A percentile compares a stretch with the other conserved stretches of the same genome.
These are phyloP conservation scores for Ceratocystis albifundus DNA, from an alignment of 2,329 filamentous ascomycete species.

Conservation along the genomic window DNA sequence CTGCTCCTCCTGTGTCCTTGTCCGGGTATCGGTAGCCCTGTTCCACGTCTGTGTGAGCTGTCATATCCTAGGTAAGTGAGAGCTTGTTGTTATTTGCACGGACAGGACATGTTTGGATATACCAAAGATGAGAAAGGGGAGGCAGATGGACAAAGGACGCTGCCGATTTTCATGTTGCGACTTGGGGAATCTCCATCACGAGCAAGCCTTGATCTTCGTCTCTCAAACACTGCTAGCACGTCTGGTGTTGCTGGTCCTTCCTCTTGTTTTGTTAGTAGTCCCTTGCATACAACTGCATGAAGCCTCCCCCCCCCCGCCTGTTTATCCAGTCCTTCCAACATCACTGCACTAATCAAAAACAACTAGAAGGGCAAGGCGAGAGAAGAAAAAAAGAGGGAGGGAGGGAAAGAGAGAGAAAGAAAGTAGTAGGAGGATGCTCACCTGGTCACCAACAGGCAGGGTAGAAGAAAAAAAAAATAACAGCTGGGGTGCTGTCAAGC, in stretches of 20 bases:
- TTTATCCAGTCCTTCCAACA: constrained; percentile 12
- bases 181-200: neutral
- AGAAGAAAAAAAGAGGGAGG: neutral
- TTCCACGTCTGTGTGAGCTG: constrained; percentile 10
- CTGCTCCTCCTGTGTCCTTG: neutral
- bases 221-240: neutral
- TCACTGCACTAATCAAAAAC: neutral
- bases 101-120: neutral
- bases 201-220: neutral
- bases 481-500: neutral
- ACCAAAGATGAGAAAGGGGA: neutral
- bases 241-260: neutral
- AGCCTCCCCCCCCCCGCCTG: neutral
- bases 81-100: neutral
- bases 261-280: neutral
- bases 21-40: constrained; percentile 3
- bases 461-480: constrained; percentile 2
- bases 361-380: neutral
- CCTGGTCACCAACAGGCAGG: neutral
- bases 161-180: neutral
- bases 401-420: neutral
- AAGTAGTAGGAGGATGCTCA: neutral
- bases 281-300: constrained; percentile 4
- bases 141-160: no score
- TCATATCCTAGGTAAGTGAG: neutral